Evolutionary conservation across 495 filamentous ascomycete genomes (phyloP), one percentile per base, ranked within the genome.

Genomic region (Astrothelium subdiscretum): DNA sequence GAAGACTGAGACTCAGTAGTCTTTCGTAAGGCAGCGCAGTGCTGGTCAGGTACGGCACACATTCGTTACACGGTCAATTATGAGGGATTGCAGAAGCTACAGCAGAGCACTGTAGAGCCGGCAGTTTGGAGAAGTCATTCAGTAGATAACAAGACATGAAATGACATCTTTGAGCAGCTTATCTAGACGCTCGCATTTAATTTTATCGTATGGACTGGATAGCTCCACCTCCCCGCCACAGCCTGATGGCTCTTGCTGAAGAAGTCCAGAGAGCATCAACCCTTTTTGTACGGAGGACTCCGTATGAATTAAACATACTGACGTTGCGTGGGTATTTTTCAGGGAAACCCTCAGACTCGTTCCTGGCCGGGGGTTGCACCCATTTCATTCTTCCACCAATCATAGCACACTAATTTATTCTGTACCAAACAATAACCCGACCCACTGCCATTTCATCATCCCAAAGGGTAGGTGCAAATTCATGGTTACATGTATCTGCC

Each of bases 331-430:
- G 22, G 5, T 8, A 11, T 8, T 54, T 12, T 8, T 20, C 24
- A 54, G 48, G 48, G 48, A 54, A 54, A 24, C 24, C 4, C 24
- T 54, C 20, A 8, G 26, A 5, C 24, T 26, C 48, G 48, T 54
- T 27, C 48, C 48, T 54, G 48, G 24, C 48, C 20, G 20, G 24
- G 12, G 11, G 8, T 24, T 29, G 24, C 24, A 11, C 22, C 6
- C 48, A n/a, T 20, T 54, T 15, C 48, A 54, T 54, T 54, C 48
- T 54, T 54, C 48, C 48, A 54, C 48, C 48, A 54, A 54, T 54
- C 24, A 29, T 27, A 26, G 15, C 48, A 5, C 22, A 29, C 11
- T 22, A 18, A 48, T 15, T 48, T 48, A 18, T 48, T 15, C 43
- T 20, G n/a, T 48, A 48, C 43, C 43, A 48, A 5, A 48, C 43